A percentile compares a stretch with the other conserved stretches of the same genome.
Evolutionary conservation across 2,329 filamentous ascomycete genomes (phyloP).

Genomic region (Alternaria triticina): DNA sequence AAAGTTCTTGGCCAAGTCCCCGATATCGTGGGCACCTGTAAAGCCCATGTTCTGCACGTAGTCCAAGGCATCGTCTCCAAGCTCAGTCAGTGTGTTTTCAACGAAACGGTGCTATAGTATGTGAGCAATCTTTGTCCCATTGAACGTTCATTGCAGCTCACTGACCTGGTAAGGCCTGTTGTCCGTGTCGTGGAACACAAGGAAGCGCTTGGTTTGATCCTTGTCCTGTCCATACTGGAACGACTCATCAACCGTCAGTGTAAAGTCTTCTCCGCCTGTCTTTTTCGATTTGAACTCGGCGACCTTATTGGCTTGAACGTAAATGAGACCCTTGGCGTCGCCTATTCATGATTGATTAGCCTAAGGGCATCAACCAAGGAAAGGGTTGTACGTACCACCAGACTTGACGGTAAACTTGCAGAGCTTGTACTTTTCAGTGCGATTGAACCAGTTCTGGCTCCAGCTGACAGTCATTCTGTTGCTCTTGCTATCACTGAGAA

Average conservation of each 20-base stretch:
- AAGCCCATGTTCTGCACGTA: too few species aligned
- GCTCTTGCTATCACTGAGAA: neutral
- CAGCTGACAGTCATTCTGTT: neutral
- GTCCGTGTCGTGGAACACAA: neutral
- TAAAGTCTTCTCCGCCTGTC: neutral
- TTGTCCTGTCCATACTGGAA: neutral
- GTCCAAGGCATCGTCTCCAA: neutral
- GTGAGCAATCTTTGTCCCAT: neutral
- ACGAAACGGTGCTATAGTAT: neutral
- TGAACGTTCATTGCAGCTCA: neutral
- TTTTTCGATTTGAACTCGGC: neutral
- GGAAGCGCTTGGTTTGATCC: neutral
- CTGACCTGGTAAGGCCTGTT: neutral
- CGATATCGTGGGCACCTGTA: too few species aligned
- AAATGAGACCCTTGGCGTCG: neutral
- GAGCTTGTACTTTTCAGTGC: neutral
- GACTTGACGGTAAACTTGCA: neutral
- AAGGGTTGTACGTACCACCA: neutral
- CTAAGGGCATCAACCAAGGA: neutral
- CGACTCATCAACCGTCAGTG: neutral
- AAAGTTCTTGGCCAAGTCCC: neutral
- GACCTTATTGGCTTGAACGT: neutral
- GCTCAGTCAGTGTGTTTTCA: neutral
- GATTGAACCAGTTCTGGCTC: neutral
- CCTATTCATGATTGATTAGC: neutral